Evolutionary conservation across 495 filamentous ascomycete species (phyloP).

Genomic region (Neurospora cerealis): DNA sequence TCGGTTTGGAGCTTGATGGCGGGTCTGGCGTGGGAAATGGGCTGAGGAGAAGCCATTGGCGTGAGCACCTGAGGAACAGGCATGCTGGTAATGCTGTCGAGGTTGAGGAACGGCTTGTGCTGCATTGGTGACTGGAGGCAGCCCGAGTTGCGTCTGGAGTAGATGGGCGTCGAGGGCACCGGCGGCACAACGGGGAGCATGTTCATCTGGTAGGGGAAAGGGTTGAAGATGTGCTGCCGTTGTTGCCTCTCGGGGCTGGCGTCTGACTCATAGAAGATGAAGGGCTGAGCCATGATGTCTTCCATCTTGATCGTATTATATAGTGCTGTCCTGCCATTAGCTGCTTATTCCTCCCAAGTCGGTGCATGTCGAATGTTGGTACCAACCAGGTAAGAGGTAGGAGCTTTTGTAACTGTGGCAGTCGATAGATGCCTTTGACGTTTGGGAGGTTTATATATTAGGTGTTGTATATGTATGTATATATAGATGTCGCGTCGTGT

Average conservation of each 20-base stretch:
- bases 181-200: conserved; percentile 43
- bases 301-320: conserved; percentile 27
- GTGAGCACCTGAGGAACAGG: conserved; percentile 52
- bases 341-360: conserved; percentile 12
- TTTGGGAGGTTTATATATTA: conserved; percentile 30
- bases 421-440: conserved; percentile 9
- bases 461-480: conserved; percentile 29
- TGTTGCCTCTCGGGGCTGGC: conserved; percentile 69
- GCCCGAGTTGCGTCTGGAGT: conserved; percentile 62
- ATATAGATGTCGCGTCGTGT: conserved; percentile 33
- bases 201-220: conserved; percentile 40
- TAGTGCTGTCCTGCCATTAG: conserved; percentile 1
- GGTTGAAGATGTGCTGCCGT: conserved; percentile 73
- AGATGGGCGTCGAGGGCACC: conserved; percentile 58
- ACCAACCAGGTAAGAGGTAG: conserved; percentile 17
- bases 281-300: conserved; percentile 55
- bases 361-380: not conserved
- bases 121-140: conserved; percentile 50
- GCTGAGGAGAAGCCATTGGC: conserved; percentile 68
- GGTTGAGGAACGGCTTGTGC: conserved; percentile 42
- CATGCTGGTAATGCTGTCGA: conserved; percentile 20
- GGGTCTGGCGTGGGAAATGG: conserved; percentile 54
- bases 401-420: conserved; percentile 5
- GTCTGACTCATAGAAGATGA: conserved; percentile 87
- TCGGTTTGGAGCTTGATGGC: conserved; percentile 75